Evolutionary conservation across 805 yeast genomes (phyloP), one percentile per base, ranked within the genome.

Genomic region (Zygosaccharomyces pseudorouxii): DNA sequence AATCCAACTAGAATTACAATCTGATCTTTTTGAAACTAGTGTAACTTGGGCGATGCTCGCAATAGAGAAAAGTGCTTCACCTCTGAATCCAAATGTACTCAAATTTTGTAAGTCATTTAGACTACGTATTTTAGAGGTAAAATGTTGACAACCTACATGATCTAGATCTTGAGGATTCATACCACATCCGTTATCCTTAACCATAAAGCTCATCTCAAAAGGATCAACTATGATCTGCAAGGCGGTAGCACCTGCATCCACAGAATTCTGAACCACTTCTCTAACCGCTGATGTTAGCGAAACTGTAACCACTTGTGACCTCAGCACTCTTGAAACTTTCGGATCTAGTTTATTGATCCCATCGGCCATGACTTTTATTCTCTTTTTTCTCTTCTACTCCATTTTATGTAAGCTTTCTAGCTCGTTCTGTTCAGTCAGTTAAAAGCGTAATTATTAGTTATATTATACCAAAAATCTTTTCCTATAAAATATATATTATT

Each of bases 111-210:
- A 56, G 18, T 74, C 78, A 0, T 64, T 65, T 27, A 74, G 55
- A 0, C 50, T 42, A 1, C 42, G 28, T 2, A 78, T 38, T 55
- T 84, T 86, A 0, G 90, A 82, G 0, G 92, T 84, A 48, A 67
- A 68, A 57, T 78, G 70, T 16, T 73, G 65, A 11, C 53, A 42
- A 0, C 85, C 89, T 1, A 85, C 58, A 1, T 55, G 35, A 0
- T 56, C 65, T 42, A 86, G 57, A 40, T 82, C 82, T 0, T 57
- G 70, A 0, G 73, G 71, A 4, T 54, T 48, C 2, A 90, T 78
- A 0, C 97, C 97, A 2, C 18, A 23, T 0, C 97, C 97, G 62
- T 90, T 72, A 63, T 90, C 97, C 1, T 52, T 51, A 0, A 87
- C 81, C 4, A 55, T 53, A 10, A 74, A 56, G 19, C 68, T 58